phyloP scores from a whole-genome alignment of 805 yeast species.

The Wickerhamiella hasegawae region DNA sequence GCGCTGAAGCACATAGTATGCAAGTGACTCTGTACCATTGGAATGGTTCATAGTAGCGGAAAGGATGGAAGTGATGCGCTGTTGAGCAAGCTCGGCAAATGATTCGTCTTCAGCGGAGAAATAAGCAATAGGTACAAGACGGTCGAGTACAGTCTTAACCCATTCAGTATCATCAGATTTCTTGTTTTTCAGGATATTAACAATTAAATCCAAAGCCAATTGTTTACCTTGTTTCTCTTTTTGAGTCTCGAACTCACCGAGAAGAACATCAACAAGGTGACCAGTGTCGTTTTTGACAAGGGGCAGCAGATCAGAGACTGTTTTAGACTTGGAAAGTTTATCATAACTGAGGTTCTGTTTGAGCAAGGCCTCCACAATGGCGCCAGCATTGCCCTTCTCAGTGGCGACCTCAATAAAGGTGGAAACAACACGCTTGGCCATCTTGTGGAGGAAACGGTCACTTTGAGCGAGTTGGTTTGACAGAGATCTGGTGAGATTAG shows the following conservation, averaged over 20 bases:
- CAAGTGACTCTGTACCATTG: slow-evolving; percentile 38
- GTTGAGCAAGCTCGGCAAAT: slow-evolving; percentile 17
- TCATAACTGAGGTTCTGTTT: slow-evolving; percentile 44
- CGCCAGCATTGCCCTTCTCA: slow-evolving; percentile 24
- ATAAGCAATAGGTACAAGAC: slow-evolving; percentile 28
- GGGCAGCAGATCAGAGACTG: slow-evolving; percentile 31
- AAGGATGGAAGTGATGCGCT: slow-evolving; percentile 49
- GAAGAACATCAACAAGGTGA: slow-evolving; percentile 14
- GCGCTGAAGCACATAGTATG: slow-evolving; percentile 23
- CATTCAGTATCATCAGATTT: slow-evolving; percentile 13
- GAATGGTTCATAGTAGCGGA: slow-evolving; percentile 34
- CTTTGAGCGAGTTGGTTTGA: slow-evolving; percentile 60
- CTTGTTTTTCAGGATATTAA: slow-evolving; percentile 26
- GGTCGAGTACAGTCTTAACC: slow-evolving; percentile 25
- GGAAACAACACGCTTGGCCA: slow-evolving; percentile 39
- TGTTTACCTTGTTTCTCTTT: slow-evolving; percentile 19
- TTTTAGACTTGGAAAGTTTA: slow-evolving; percentile 54
- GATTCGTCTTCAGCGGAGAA: slow-evolving; percentile 18
- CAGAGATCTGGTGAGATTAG: slow-evolving; percentile 51
- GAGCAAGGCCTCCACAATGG: slow-evolving; percentile 10
- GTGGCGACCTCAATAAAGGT: slow-evolving; percentile 26
- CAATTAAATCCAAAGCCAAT: slow-evolving; percentile 46
- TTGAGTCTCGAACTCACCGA: slow-evolving; percentile 11
- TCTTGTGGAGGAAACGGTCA: slow-evolving; percentile 49
- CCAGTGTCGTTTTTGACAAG: slow-evolving; percentile 5